phyloP scores from a whole-genome alignment of 371 early-diverging fungal genomes.

The Rhizopus delemar region DNA sequence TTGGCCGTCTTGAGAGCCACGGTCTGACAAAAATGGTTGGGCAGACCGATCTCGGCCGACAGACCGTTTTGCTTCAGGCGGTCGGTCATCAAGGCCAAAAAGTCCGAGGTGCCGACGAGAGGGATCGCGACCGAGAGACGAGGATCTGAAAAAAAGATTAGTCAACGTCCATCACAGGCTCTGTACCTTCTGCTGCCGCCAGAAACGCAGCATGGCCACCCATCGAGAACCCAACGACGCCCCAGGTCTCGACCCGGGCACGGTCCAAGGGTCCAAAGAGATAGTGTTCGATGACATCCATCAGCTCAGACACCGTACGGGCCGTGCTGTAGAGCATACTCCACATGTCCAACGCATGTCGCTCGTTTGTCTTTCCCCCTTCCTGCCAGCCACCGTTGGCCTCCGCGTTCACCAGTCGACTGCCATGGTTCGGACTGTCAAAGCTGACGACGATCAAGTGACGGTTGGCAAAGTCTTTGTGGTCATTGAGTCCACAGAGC shows the following conservation, averaged over 20 bases:
- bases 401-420: conserved; percentile 34
- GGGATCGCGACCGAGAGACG: conserved; percentile 45
- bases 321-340: conserved; percentile 43
- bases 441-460: conserved; percentile 50
- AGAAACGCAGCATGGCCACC: conserved; percentile 61
- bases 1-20: conserved; percentile 11
- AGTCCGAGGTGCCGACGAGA: conserved; percentile 43
- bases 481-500: conserved; percentile 29
- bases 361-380: conserved; percentile 34
- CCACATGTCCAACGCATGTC: conserved; percentile 61
- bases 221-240: conserved; percentile 54
- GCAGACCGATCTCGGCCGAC: conserved; percentile 21
- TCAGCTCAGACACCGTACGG: conserved; percentile 47
- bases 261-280: conserved; percentile 32
- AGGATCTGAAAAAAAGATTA: conserved; percentile 27
- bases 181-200: conserved; percentile 49
- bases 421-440: conserved; percentile 63
- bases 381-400: conserved; percentile 46
- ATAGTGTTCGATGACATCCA: conserved; percentile 54
- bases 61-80: conserved; percentile 21
- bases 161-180: neutral
- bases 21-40: conserved; percentile 24
- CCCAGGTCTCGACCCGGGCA: conserved; percentile 46
- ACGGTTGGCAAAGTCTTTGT: neutral
- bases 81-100: conserved; percentile 28